These are phyloP conservation scores for Microbotryum saponariae DNA, from an alignment of 1,284 basidiomycete genomes.

Conservation along the genomic window DNA sequence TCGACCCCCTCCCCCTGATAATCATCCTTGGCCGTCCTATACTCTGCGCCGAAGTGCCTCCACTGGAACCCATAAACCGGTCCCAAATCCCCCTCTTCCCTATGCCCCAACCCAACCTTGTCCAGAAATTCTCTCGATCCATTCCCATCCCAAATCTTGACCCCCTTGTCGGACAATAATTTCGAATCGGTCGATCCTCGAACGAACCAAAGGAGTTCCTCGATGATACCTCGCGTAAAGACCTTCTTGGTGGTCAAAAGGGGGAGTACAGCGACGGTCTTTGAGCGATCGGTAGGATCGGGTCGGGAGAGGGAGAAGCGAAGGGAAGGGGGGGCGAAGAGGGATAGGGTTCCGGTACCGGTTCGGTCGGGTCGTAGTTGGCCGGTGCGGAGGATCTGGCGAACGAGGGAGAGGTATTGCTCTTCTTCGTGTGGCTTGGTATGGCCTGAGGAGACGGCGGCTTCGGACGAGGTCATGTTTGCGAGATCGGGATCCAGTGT, in stretches of 20 bases:
- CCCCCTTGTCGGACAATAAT: slow-evolving; percentile 67
- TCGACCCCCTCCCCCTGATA: slow-evolving; percentile 88
- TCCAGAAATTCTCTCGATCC: slow-evolving; percentile 82
- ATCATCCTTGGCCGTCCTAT: slow-evolving; percentile 55
- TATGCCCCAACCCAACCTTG: slow-evolving; percentile 67
- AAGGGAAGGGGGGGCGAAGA: slow-evolving; percentile 80
- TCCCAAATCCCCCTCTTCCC: slow-evolving; percentile 86
- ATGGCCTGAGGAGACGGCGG: too few relatives aligned
- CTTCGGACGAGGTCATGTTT: too few relatives aligned
- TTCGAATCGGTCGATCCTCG: slow-evolving; percentile 75
- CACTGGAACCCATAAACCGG: slow-evolving; percentile 94
- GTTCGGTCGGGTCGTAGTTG: slow-evolving; percentile 77
- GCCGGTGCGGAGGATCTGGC: slow-evolving; percentile 63
- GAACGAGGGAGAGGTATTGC: slow-evolving; percentile 77
- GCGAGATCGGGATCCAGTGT: too few relatives aligned
- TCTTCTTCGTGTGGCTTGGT: slow-evolving; percentile 53
- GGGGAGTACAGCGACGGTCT: slow-evolving; percentile 51
- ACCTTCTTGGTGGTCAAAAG: slow-evolving; percentile 93
- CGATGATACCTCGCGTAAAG: slow-evolving; percentile 81
- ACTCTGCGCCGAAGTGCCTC: slow-evolving; percentile 92
- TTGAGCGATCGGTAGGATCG: background rate
- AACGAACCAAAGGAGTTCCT: slow-evolving; percentile 95
- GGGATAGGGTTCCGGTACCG: slow-evolving; percentile 79
- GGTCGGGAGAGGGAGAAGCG: slow-evolving; percentile 69
- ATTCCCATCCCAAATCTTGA: slow-evolving; percentile 98